phyloP scores from a whole-genome alignment of 2,329 filamentous ascomycete species.

The Paecilomyces sp. region DNA sequence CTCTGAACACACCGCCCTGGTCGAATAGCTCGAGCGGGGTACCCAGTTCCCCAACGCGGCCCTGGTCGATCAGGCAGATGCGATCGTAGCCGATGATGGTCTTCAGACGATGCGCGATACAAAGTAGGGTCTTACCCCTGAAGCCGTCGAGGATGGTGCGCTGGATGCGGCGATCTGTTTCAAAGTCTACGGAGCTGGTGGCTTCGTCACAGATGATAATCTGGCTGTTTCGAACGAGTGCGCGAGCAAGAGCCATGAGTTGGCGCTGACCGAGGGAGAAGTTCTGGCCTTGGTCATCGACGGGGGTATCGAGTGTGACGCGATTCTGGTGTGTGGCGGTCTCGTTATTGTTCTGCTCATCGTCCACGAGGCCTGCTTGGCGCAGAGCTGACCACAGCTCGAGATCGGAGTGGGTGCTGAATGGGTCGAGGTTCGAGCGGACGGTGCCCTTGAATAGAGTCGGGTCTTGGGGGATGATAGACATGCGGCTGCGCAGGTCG shows the following conservation, averaged over 20 bases:
- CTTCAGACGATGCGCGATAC: slow-evolving; percentile 65
- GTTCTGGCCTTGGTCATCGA: slow-evolving; percentile 63
- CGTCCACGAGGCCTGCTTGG: slow-evolving; percentile 1
- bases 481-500: slow-evolving; percentile 7
- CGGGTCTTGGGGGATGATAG: slow-evolving; percentile 9
- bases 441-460: slow-evolving; percentile 8
- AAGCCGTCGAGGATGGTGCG: slow-evolving; percentile 64
- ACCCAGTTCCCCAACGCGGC: slow-evolving; percentile 49
- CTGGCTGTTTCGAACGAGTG: slow-evolving; percentile 61
- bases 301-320: slow-evolving; percentile 12
- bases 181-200: slow-evolving; percentile 67
- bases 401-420: slow-evolving; percentile 6
- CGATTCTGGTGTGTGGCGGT: neutral
- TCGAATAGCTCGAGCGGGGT: slow-evolving; percentile 2
- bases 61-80: slow-evolving; percentile 61
- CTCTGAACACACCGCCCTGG: slow-evolving; percentile 5
- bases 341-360: neutral
- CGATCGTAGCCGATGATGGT: slow-evolving; percentile 68
- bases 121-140: slow-evolving; percentile 57
- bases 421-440: slow-evolving; percentile 8
- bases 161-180: slow-evolving; percentile 64
- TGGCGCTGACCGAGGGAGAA: slow-evolving; percentile 67
- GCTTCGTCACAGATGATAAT: slow-evolving; percentile 73
- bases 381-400: slow-evolving; percentile 6
- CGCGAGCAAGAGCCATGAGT: slow-evolving; percentile 64